These are phyloP conservation scores for Aspergillus incahuasiensis DNA, from an alignment of 495 filamentous ascomycete species.

Conservation along the genomic window DNA sequence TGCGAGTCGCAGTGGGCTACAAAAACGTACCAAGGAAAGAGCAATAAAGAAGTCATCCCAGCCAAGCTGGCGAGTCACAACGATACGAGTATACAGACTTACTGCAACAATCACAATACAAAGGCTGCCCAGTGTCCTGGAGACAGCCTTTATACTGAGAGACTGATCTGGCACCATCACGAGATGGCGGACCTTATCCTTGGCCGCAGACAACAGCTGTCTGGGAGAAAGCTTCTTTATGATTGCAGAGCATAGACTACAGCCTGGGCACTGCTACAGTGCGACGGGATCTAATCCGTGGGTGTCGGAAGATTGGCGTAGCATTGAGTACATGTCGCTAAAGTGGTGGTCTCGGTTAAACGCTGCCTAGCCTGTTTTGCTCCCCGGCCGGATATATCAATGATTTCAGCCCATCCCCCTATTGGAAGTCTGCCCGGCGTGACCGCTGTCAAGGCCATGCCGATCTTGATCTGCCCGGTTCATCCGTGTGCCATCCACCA, in stretches of 20 bases:
- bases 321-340: too few relatives aligned
- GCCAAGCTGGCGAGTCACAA: neutral
- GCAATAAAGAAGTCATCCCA: constrained; percentile 16
- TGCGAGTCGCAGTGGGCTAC: neutral
- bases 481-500: neutral
- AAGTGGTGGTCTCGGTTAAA: too few relatives aligned
- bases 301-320: too few relatives aligned
- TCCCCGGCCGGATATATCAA: neutral
- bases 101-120: neutral
- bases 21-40: constrained; percentile 7
- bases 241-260: too few relatives aligned
- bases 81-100: constrained; percentile 3
- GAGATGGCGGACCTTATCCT: too few relatives aligned
- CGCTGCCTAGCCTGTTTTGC: too few relatives aligned
- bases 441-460: neutral
- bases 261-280: too few relatives aligned
- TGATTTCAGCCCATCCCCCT: neutral
- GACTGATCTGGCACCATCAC: neutral
- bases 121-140: constrained; percentile 5
- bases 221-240: neutral
- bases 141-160: constrained; percentile 2
- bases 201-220: neutral
- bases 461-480: neutral
- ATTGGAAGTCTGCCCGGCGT: neutral
- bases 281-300: too few relatives aligned